Evolutionary conservation across 495 filamentous ascomycete species (phyloP).

Genomic region (Cudoniella acicularis): DNA sequence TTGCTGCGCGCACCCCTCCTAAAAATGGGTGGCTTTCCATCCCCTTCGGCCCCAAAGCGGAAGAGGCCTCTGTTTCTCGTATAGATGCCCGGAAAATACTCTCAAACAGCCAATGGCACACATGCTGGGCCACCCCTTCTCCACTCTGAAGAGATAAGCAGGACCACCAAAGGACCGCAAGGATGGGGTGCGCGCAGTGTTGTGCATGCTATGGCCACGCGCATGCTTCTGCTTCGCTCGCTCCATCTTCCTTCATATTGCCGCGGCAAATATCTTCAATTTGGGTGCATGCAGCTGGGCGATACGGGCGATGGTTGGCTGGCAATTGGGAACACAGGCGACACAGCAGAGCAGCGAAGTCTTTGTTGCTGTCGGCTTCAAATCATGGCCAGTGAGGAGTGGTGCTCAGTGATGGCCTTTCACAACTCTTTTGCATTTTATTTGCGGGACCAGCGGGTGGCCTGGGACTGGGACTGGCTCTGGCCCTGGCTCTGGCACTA

Average conservation of each 20-base stretch:
- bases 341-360: neutral
- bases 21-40: neutral
- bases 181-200: neutral
- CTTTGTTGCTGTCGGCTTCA: neutral
- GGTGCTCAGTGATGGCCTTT: too few relatives aligned
- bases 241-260: neutral
- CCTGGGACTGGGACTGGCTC: neutral
- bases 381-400: neutral
- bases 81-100: neutral
- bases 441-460: too few relatives aligned
- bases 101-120: neutral
- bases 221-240: too few relatives aligned
- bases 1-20: too few relatives aligned
- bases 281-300: too few relatives aligned
- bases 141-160: neutral
- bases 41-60: too few relatives aligned
- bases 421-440: too few relatives aligned
- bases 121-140: too few relatives aligned
- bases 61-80: neutral
- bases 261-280: neutral
- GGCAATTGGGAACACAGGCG: neutral
- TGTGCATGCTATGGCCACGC: neutral
- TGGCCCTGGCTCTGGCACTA: neutral
- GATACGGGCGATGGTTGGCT: too few relatives aligned
- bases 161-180: too few relatives aligned